phyloP scores from a whole-genome alignment of 2,329 filamentous ascomycete genomes.

The Exophiala dermatitidis region DNA sequence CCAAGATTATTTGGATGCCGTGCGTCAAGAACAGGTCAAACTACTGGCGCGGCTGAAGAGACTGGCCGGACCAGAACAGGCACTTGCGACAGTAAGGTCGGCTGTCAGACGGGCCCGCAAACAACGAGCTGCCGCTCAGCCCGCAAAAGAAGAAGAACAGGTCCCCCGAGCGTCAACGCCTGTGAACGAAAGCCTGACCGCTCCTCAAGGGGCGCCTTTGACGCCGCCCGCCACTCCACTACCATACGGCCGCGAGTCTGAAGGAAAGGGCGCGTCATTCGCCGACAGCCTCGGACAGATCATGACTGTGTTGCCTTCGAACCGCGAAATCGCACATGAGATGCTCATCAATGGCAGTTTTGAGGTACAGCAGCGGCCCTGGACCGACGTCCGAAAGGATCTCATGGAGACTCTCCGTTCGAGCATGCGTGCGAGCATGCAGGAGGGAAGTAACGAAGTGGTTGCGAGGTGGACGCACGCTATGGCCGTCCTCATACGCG shows the following conservation, averaged over 20 bases:
- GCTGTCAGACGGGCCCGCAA: constrained; percentile 50
- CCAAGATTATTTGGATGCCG: constrained; percentile 58
- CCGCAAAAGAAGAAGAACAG: constrained; percentile 13
- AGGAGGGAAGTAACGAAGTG: constrained; percentile 50
- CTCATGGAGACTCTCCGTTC: constrained; percentile 45
- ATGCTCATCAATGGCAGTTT: constrained; percentile 58
- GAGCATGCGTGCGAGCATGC: constrained; percentile 54
- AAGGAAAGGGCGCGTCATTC: constrained; percentile 33
- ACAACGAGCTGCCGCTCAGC: constrained; percentile 20
- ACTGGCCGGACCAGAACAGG: constrained; percentile 54
- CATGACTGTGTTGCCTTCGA: constrained; percentile 54
- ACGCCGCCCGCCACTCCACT: constrained; percentile 29
- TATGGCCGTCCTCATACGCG: constrained; percentile 59
- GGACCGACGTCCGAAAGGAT: constrained; percentile 46
- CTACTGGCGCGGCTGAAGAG: constrained; percentile 56
- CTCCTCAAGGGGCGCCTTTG: constrained; percentile 18
- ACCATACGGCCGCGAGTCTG: constrained; percentile 33
- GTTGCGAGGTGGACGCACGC: constrained; percentile 54
- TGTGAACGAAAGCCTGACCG: constrained; percentile 27
- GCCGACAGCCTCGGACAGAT: constrained; percentile 43
- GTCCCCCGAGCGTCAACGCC: constrained; percentile 25
- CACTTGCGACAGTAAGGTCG: constrained; percentile 53
- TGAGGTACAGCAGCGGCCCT: constrained; percentile 48
- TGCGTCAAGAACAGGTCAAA: constrained; percentile 58
- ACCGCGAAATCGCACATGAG: constrained; percentile 57